Evolutionary conservation across 2,329 filamentous ascomycete genomes (phyloP).

Genomic region (Ascocoryne sarcoides): DNA sequence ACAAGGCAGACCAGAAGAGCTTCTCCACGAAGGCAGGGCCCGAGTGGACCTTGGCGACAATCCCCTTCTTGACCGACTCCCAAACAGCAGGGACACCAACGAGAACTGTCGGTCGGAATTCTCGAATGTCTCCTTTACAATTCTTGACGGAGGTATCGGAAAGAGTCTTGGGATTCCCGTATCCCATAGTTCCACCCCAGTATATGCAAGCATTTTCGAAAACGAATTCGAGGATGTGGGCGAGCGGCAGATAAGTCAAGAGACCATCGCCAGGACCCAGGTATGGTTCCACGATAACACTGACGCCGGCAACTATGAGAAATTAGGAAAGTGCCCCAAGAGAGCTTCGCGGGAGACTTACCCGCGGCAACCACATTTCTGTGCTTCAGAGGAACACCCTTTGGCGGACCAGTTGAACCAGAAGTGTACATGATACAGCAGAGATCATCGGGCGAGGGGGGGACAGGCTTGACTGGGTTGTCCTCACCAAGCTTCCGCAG

Average conservation of each 20-base stretch:
- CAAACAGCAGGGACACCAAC: conserved; percentile 94
- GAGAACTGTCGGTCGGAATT: conserved; percentile 79
- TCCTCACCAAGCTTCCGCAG: conserved; percentile 40
- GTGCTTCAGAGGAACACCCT: conserved; percentile 81
- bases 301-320: conserved; percentile 63
- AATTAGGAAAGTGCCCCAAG: neutral
- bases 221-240: conserved; percentile 92
- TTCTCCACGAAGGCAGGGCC: conserved; percentile 57
- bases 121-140: conserved; percentile 86
- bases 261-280: conserved; percentile 70
- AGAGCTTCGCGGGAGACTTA: conserved; percentile 33
- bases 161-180: conserved; percentile 81
- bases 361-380: conserved; percentile 72
- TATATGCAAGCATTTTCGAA: conserved; percentile 86
- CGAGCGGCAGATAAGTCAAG: conserved; percentile 84
- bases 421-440: conserved; percentile 85
- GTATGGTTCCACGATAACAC: conserved; percentile 65
- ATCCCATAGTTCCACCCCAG: conserved; percentile 86
- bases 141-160: conserved; percentile 79
- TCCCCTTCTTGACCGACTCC: conserved; percentile 95
- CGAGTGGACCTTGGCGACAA: conserved; percentile 66
- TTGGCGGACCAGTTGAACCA: conserved; percentile 79
- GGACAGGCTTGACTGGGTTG: conserved; percentile 60
- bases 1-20: conserved; percentile 62
- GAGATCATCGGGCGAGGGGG: conserved; percentile 66